phyloP scores from a whole-genome alignment of 2,329 filamentous ascomycete genomes.

The Catunica adiposa region DNA sequence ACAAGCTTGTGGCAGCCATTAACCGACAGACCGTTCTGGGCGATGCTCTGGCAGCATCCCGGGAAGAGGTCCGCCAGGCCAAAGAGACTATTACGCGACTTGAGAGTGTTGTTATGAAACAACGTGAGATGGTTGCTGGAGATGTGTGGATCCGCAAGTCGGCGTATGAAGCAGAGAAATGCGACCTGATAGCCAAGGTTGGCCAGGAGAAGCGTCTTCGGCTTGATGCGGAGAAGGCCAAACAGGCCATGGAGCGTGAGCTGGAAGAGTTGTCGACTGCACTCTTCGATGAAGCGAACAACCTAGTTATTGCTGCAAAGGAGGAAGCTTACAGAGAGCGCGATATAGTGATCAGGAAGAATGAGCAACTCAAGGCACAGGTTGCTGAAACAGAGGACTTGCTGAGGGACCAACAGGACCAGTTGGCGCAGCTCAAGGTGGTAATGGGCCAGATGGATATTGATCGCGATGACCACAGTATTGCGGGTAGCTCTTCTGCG shows the following conservation, averaged over 20 bases:
- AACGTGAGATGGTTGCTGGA: conserved; percentile 54
- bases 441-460: conserved; percentile 78
- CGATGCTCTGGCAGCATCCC: conserved; percentile 66
- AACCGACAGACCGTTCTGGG: conserved; percentile 89
- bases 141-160: conserved; percentile 62
- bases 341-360: conserved; percentile 64
- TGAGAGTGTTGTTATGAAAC: conserved; percentile 47
- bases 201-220: conserved; percentile 50
- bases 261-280: conserved; percentile 78
- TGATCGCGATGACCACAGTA: conserved; percentile 55
- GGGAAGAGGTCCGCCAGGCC: conserved; percentile 66
- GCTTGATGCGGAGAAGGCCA: conserved; percentile 55
- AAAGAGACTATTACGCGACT: conserved; percentile 50
- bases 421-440: conserved; percentile 74
- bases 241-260: conserved; percentile 81
- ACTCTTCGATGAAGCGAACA: conserved; percentile 96
- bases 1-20: conserved; percentile 92
- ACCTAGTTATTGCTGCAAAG: conserved; percentile 77
- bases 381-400: conserved; percentile 74
- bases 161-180: conserved; percentile 57
- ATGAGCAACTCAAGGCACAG: conserved; percentile 73
- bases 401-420: conserved; percentile 80
- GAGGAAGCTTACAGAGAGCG: conserved; percentile 76
- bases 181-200: conserved; percentile 38
- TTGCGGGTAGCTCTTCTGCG: conserved; percentile 52